phyloP scores from a whole-genome alignment of 768 basidiomycete species.

The Rickenella mellea region DNA sequence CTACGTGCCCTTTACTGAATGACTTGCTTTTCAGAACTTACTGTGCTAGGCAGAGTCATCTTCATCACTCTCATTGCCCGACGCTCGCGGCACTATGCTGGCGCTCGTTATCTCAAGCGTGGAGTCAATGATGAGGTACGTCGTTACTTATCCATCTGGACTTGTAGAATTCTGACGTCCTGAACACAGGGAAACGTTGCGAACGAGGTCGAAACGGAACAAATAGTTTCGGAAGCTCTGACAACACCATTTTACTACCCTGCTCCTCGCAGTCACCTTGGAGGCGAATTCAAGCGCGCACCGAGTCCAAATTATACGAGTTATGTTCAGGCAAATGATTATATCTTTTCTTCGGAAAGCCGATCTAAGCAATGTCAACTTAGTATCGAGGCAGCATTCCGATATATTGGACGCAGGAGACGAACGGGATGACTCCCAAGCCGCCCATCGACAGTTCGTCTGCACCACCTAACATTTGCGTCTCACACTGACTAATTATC shows the following conservation, averaged over 20 bases:
- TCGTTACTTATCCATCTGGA: not conserved
- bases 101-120: constrained; percentile 87
- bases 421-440: constrained; percentile 78
- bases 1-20: not conserved
- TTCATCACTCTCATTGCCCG: constrained; percentile 95
- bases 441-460: constrained; percentile 91
- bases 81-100: constrained; percentile 90
- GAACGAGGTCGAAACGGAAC: constrained; percentile 98
- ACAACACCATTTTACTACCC: constrained; percentile 87
- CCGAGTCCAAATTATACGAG: constrained; percentile 87
- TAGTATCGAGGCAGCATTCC: constrained; percentile 94
- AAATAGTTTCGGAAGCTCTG: constrained; percentile 85
- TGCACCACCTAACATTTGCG: not conserved
- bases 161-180: not conserved
- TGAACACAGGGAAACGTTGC: constrained; percentile 83
- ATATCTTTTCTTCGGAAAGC: not conserved
- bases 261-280: constrained; percentile 22
- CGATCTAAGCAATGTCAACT: not conserved
- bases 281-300: constrained; percentile 29
- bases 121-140: constrained; percentile 78
- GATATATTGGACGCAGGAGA: constrained; percentile 94
- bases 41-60: constrained; percentile 79
- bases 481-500: not conserved
- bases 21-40: constrained; percentile 56
- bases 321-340: constrained; percentile 68